A percentile compares a stretch with the other conserved stretches of the same genome.
phyloP scores from a whole-genome alignment of 495 filamentous ascomycete genomes.

The Xylaria nigripes region DNA sequence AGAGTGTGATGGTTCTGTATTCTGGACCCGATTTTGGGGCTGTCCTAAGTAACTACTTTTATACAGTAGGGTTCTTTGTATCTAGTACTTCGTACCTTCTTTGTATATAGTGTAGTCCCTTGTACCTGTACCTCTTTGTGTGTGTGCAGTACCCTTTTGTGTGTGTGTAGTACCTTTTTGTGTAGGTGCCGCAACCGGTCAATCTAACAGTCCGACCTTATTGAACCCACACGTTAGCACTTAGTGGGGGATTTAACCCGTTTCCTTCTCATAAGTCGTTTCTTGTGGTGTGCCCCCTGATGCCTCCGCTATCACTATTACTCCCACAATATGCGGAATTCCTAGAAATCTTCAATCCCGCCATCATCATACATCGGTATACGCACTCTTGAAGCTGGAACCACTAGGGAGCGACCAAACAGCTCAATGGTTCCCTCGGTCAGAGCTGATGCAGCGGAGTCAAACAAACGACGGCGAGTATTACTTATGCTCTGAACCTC shows the following conservation, averaged over 20 bases:
- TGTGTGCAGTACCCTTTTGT: no score
- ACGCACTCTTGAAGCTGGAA: neutral
- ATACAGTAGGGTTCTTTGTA: no score
- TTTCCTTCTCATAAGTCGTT: neutral
- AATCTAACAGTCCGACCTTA: neutral
- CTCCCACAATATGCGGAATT: neutral
- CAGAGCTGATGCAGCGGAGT: neutral
- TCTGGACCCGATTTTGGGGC: no score
- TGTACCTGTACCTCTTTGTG: no score
- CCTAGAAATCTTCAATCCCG: neutral
- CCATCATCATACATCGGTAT: neutral
- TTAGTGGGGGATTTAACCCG: neutral
- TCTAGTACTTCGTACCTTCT: no score
- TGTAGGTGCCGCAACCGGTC: no score
- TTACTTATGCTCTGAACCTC: neutral
- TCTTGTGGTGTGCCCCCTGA: neutral
- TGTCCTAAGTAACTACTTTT: no score
- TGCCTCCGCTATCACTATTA: no score
- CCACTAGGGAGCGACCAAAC: neutral
- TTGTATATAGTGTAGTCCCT: no score
- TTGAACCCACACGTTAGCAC: neutral
- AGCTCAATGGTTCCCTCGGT: neutral
- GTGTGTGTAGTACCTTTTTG: no score
- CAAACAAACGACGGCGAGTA: neutral
- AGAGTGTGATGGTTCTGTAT: no score